A percentile compares a stretch with the other conserved stretches of the same genome.
Evolutionary conservation across 2,329 filamentous ascomycete genomes (phyloP).

Genomic region (Colletotrichum cordylinicola): DNA sequence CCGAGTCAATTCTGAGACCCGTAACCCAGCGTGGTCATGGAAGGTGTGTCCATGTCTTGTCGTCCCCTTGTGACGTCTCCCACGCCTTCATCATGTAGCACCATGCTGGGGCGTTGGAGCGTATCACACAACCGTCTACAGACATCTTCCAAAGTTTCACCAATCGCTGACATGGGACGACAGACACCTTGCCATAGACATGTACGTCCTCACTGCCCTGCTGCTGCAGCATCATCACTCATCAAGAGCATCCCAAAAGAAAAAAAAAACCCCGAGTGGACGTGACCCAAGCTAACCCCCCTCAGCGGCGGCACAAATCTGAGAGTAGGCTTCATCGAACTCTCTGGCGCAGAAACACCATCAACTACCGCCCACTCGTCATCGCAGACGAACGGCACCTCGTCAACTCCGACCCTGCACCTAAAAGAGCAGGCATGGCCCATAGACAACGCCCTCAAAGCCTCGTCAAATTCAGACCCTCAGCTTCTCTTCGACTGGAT

Average conservation of each 20-base stretch:
- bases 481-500: conserved; percentile 84
- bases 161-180: conserved; percentile 11
- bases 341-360: conserved; percentile 44
- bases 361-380: neutral
- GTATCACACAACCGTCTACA: neutral
- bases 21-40: conserved; percentile 46
- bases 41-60: conserved; percentile 47
- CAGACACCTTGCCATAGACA: conserved; percentile 69
- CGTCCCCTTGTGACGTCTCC: neutral
- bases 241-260: neutral
- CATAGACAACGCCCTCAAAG: conserved; percentile 75
- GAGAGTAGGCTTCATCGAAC: conserved; percentile 70
- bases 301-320: conserved; percentile 71
- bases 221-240: neutral
- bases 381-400: conserved; percentile 23
- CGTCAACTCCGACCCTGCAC: conserved; percentile 53
- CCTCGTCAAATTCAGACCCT: conserved; percentile 61
- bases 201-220: conserved; percentile 50
- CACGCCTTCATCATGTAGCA: neutral
- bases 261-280: neutral
- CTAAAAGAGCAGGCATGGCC: conserved; percentile 76
- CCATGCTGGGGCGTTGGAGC: neutral
- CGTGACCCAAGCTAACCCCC: neutral
- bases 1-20: conserved; percentile 61
- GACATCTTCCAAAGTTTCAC: neutral